A percentile compares a stretch with the other conserved stretches of the same genome.
Evolutionary conservation across 768 basidiomycete species (phyloP).

Genomic region (Candolleomyces efflorescens): DNA sequence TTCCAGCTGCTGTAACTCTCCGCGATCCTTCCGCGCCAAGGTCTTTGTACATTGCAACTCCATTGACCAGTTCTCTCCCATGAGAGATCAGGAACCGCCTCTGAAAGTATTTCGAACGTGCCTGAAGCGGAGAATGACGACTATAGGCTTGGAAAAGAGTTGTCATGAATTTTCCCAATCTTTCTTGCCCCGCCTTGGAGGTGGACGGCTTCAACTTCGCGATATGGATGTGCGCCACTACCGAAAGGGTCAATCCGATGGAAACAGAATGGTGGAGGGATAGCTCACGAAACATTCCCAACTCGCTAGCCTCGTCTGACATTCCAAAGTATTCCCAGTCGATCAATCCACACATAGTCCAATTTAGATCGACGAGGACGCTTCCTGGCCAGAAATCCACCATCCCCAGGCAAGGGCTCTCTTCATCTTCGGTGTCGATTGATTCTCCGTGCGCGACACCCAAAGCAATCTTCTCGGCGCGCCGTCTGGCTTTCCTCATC

Average conservation of each 20-base stretch:
- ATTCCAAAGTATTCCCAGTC: slow-evolving; percentile 32
- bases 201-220: slow-evolving; percentile 14
- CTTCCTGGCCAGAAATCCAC: slow-evolving; percentile 30
- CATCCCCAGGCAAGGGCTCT: slow-evolving; percentile 22
- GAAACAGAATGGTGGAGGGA: not conserved
- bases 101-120: slow-evolving; percentile 9
- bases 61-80: slow-evolving; percentile 26
- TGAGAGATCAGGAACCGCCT: slow-evolving; percentile 20
- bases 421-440: slow-evolving; percentile 8
- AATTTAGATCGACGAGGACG: slow-evolving; percentile 19
- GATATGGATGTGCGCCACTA: slow-evolving; percentile 29
- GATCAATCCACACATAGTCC: slow-evolving; percentile 19
- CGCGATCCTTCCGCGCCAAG: slow-evolving; percentile 17
- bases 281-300: slow-evolving; percentile 29
- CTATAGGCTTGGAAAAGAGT: slow-evolving; percentile 16
- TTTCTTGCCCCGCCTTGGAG: slow-evolving; percentile 5
- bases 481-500: not conserved
- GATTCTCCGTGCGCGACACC: not conserved
- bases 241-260: not conserved
- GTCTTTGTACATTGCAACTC: slow-evolving; percentile 16
- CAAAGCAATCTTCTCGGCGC: not conserved
- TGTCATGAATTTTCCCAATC: slow-evolving; percentile 15
- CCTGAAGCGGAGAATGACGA: not conserved
- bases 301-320: slow-evolving; percentile 23
- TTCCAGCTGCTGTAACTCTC: slow-evolving; percentile 15